These are phyloP conservation scores for Aspergillus caelatus DNA, from an alignment of 2,329 filamentous ascomycete genomes.

Conservation along the genomic window DNA sequence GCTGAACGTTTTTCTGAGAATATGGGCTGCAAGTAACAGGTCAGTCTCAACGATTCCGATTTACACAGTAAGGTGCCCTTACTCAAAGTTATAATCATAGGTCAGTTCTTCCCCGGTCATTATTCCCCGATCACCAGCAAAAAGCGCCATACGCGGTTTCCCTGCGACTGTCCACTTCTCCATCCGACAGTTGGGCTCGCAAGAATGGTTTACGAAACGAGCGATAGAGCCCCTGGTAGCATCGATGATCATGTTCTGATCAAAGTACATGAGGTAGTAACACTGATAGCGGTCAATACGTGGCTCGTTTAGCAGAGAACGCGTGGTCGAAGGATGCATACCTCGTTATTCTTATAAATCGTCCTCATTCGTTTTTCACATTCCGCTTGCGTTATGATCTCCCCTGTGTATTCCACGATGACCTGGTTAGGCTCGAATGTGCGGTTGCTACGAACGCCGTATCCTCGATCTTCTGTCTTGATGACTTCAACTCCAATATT, in stretches of 20 bases:
- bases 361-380: slow-evolving; percentile 93
- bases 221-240: slow-evolving; percentile 94
- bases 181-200: slow-evolving; percentile 95
- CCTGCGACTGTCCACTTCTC: slow-evolving; percentile 96
- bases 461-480: slow-evolving; percentile 84
- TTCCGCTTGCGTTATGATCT: slow-evolving; percentile 94
- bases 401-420: slow-evolving; percentile 97
- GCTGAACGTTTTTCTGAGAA: slow-evolving; percentile 64
- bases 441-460: slow-evolving; percentile 88
- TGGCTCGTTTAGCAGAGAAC: background rate
- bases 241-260: slow-evolving; percentile 98
- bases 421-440: slow-evolving; percentile 88
- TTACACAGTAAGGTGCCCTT: slow-evolving; percentile 28
- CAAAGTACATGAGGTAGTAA: slow-evolving; percentile 98
- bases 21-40: slow-evolving; percentile 47
- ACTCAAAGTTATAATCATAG: slow-evolving; percentile 84
- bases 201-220: slow-evolving; percentile 97
- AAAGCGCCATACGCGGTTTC: slow-evolving; percentile 93
- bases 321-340: slow-evolving; percentile 47
- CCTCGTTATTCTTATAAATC: slow-evolving; percentile 90
- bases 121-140: slow-evolving; percentile 86
- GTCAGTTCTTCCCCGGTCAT: slow-evolving; percentile 95
- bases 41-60: background rate
- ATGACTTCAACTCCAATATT: slow-evolving; percentile 93
- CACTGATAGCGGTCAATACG: slow-evolving; percentile 59